Evolutionary conservation across 306 rosid species (phyloP), one percentile per base, ranked within the genome.

Genomic region (Abrus precatorius): DNA sequence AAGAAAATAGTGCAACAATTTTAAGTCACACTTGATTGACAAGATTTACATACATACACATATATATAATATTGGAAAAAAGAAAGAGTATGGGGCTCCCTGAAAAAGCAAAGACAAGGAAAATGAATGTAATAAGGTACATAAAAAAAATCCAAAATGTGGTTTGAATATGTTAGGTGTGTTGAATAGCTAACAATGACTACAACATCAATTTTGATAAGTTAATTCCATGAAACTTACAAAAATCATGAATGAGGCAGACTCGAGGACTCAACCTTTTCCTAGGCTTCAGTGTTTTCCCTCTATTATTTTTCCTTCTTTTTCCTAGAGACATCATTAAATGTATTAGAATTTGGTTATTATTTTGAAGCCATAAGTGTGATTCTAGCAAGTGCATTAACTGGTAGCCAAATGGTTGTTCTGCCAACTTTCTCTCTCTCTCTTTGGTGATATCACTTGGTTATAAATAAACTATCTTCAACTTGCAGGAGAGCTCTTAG

Each of bases 401-500:
- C 30, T 56, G 72, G 72, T 72, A 72, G 44, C 11, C 83, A 52
- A 50, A 53, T 64, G 28, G 56, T 40, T 80, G 12, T 74, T 32
- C 65, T 63, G 59, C 1, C 48, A 72, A 7, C 56, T 56, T 71
- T 80, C 61, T 72, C 52, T 77, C 52, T 77, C 61, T 69, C 13
- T 68, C 52, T 61, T 54, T 40, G 52, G 49, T 41, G 50, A 70
- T 34, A n/a, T 75, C 28, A 34, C 57, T 40, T 64, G 65, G 52
- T 68, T 65, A 4, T 55, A 72, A 66, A 68, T 40, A 48, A 38
- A 52, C 77, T 73, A 30, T 73, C 65, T 72, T 74, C 69, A 82
- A 82, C 80, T 84, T 84, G 77, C 94, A 95, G 99, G 98, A 43
- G 92, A 91, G 77, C 82, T 95, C 71, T 84, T 95, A 45, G 94